Evolutionary conservation across 2,329 filamentous ascomycete species (phyloP), one percentile per base, ranked within the genome.

Genomic region (Dothideomycetes sp.): DNA sequence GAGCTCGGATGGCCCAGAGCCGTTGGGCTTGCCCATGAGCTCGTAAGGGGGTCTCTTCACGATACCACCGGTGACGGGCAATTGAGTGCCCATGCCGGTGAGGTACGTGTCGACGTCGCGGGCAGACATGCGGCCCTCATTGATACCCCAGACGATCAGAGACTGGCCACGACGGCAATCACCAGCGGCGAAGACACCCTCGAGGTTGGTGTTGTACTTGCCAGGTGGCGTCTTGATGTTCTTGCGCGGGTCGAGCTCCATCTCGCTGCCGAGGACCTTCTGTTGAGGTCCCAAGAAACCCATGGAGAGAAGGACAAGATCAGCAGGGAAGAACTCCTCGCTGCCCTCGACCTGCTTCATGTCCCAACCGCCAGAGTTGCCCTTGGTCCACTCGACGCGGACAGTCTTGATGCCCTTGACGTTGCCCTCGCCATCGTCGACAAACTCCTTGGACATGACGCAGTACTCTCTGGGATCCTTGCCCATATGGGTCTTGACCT

Each of bases 111-210:
- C 89, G 41, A 95, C 83, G 62, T 96, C 88, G 46, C 89, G 83
- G 54, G 89, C 89, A 52, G 83, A 81, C 68, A 91, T 84, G 52
- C 89, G 84, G 54, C 89, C 89, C 67, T 96, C 89, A 59, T 96
- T 96, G 70, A 96, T 96, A 59, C 88, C 89, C 86, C 88, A 96
- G 49, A 96, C 88, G 63, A 96, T 95, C 43, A 96, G 71, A 41
- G 86, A 94, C 67, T 96, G 89, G 41, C 89, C 89, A 56, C 89
- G 82, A 45, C 88, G 83, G 64, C 89, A 95, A 64, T 96, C 89
- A 65, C 89, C 89, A 45, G 89, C 89, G 45, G 89, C 87, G 61
- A 94, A 95, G 38, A 95, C 79, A 47, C 88, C 89, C 12, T 83
- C 73, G 17, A 94, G 62, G 58, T 89, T 95, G 56, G 89, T 95